Percentiles rank a stretch among this genome's conserved stretches.
Conservation (phyloP, 2,329 filamentous ascomycete genomes). For the Camillea tinctor region DNA sequence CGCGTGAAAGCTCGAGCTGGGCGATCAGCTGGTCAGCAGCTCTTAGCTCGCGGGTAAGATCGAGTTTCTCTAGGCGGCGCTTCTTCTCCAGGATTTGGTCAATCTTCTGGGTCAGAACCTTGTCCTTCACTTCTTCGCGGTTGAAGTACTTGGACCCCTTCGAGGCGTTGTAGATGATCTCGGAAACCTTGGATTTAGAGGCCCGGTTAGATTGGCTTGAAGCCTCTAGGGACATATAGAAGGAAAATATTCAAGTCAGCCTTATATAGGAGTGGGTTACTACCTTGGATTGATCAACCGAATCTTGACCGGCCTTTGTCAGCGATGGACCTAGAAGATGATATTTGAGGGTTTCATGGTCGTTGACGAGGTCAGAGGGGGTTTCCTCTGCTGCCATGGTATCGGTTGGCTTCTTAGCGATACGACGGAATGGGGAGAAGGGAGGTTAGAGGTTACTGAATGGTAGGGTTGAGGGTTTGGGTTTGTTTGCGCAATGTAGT, state of each 20-base stretch:
- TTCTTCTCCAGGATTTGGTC: constrained; percentile 75
- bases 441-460: no score
- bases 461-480: no score
- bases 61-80: constrained; percentile 68
- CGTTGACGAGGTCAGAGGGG: neutral
- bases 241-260: no score
- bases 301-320: constrained; percentile 89
- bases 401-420: neutral
- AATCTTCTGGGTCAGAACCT: constrained; percentile 81
- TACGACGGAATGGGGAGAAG: no score
- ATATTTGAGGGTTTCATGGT: constrained; percentile 74
- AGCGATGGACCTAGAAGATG: constrained; percentile 85
- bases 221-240: neutral
- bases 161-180: constrained; percentile 95
- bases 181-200: constrained; percentile 64
- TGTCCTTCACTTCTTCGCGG: constrained; percentile 82
- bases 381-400: neutral
- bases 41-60: constrained; percentile 70
- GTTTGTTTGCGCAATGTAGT: no score
- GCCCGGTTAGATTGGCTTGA: constrained; percentile 1
- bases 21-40: constrained; percentile 78
- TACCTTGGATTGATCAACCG: constrained; percentile 87
- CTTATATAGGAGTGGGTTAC: constrained; percentile 6
- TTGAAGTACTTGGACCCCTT: constrained; percentile 97
- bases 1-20: constrained; percentile 74